Base-by-base conservation (phyloP, 1,139 yeast genomes). In the Hyphopichia buzzinii region DNA sequence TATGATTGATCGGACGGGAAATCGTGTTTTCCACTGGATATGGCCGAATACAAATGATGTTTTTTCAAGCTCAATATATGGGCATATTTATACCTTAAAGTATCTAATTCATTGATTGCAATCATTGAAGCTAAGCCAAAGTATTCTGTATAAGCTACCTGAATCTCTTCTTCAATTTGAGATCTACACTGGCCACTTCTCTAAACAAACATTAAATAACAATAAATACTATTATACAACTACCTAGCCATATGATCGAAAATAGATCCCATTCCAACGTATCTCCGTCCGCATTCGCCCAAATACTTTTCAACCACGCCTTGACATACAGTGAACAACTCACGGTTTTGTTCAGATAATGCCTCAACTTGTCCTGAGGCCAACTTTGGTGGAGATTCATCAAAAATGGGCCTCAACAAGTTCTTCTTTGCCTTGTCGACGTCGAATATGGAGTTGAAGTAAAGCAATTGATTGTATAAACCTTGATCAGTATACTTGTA, bases 241-340 rank as follows among this genome's bases (percentile, higher is more conserved):
- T 31, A 31, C 12, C 25, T 12, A 21, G 37, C 48, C 75, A 73
- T 67, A 38, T 79, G 79, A 36, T 79, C 85, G 59, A 92, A 92
- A 26, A 89, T 82, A 25, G 79, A 69, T 7, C 83, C 82, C 88
- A 92, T 82, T 54, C 88, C 88, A 31, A 92, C 97, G 58, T 83
- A 90, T 37, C 97, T 76, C 49, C 97, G 82, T 10, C 96, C 97
- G 62, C 95, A 86, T 46, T 86, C 86, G 36, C 71, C 69, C 52
- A 92, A 65, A 50, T 92, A 92, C 59, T 82, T 82, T 44, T 79
- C 77, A 1, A 86, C 84, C 5, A 88, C 82, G n/a, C 67, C 66
- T 35, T 77, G 71, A 45, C 80, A 74, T 10, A 63, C 50, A n/a
- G 60, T 73, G 52, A 90, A 84, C 25, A 77, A 52, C 12, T 65